phyloP scores from a whole-genome alignment of 2,329 filamentous ascomycete genomes.

The Aspergillus fijiensis region DNA sequence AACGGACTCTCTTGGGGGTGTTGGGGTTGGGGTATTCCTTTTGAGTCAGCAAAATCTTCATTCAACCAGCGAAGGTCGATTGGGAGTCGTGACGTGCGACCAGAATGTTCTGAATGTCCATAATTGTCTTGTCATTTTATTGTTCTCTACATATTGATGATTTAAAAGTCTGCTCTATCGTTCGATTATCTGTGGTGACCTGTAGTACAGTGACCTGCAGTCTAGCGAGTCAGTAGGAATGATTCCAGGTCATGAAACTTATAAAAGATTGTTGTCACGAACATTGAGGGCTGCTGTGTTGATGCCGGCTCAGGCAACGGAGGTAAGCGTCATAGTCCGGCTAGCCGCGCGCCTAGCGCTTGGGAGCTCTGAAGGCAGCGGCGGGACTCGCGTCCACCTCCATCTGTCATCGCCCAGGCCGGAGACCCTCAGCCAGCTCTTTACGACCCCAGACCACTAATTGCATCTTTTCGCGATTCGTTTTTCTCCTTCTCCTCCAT shows the following conservation, averaged over 20 bases:
- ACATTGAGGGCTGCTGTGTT: not conserved
- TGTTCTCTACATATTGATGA: constrained; percentile 13
- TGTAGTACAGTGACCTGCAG: too few relatives aligned
- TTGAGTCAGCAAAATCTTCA: constrained; percentile 29
- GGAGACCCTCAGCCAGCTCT: constrained; percentile 13
- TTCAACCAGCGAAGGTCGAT: constrained; percentile 26
- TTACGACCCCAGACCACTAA: constrained; percentile 17
- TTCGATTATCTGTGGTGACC: not conserved
- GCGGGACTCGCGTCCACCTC: constrained; percentile 29
- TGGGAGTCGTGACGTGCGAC: constrained; percentile 33
- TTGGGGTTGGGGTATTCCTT: constrained; percentile 44
- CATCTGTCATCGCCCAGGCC: constrained; percentile 27
- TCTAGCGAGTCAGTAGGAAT: not conserved
- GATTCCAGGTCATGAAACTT: too few relatives aligned
- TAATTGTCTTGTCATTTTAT: constrained; percentile 21
- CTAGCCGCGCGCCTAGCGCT: constrained; percentile 29
- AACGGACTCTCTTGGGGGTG: constrained; percentile 41
- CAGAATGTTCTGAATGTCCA: constrained; percentile 34
- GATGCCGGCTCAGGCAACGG: not conserved
- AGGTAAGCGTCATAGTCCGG: constrained; percentile 3
- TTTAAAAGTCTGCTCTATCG: constrained; percentile 14
- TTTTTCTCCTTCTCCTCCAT: constrained; percentile 4
- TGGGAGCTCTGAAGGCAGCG: constrained; percentile 28
- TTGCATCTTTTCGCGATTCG: constrained; percentile 13
- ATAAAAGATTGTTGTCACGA: not conserved